A percentile compares a stretch with the other conserved stretches of the same genome.
phyloP scores from a whole-genome alignment of 179 eudicot species.

The Patellifolia procumbens region DNA sequence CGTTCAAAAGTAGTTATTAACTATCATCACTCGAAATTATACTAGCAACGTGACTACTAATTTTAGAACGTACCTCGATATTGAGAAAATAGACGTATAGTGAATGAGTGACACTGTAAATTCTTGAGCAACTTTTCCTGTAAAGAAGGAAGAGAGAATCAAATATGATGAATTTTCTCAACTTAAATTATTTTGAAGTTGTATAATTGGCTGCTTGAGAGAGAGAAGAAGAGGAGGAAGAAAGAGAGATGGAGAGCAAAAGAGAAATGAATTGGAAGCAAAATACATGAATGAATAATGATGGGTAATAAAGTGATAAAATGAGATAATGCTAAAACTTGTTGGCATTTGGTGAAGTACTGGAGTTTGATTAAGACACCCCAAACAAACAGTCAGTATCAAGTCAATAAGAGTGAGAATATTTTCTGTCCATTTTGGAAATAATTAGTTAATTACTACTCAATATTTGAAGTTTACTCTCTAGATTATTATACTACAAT shows the following conservation, averaged over 20 bases:
- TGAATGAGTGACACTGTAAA: neutral
- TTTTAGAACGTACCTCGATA: slow-evolving; percentile 31
- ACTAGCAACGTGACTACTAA: too few species aligned
- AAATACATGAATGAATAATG: neutral
- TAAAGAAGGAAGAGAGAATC: neutral
- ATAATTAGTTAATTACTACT: neutral
- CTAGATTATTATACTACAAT: too few species aligned
- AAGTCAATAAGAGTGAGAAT: slow-evolving; percentile 15
- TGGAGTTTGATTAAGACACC: slow-evolving; percentile 22
- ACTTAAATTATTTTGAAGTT: neutral
- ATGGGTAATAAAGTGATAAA: neutral
- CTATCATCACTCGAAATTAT: neutral
- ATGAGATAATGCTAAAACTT: too few species aligned
- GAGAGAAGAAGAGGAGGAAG: neutral
- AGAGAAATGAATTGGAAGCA: neutral
- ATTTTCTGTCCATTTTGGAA: neutral
- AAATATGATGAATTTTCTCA: slow-evolving; percentile 11
- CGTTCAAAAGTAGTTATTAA: too few species aligned
- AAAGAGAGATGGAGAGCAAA: neutral
- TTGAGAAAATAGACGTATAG: too few species aligned
- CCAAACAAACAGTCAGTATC: neutral
- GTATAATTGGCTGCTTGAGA: neutral
- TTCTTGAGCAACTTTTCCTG: neutral
- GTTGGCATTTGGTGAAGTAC: slow-evolving; percentile 12
- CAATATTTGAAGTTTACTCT: too few species aligned